Conservation (phyloP, 2,329 filamentous ascomycete genomes). For the Lecanosticta acicola region DNA sequence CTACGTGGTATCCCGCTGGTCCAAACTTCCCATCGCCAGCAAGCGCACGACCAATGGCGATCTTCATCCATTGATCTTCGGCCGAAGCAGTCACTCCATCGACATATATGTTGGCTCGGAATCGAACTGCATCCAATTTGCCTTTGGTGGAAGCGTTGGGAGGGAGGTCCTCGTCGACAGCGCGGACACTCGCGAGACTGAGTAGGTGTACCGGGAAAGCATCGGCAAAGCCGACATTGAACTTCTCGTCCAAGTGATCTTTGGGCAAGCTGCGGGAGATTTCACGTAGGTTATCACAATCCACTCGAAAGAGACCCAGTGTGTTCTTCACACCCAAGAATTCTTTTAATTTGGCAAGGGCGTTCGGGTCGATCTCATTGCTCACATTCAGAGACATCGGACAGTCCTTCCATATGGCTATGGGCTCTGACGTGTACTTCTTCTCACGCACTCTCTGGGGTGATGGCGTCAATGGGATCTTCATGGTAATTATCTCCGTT, state of each 20-base stretch:
- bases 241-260: slow-evolving; percentile 55
- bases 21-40: neutral
- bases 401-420: slow-evolving; percentile 61
- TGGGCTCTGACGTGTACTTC: slow-evolving; percentile 55
- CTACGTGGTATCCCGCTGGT: slow-evolving; percentile 44
- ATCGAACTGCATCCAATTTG: slow-evolving; percentile 57
- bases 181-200: slow-evolving; percentile 58
- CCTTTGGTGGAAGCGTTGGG: slow-evolving; percentile 43
- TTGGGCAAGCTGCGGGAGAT: slow-evolving; percentile 58
- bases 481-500: slow-evolving; percentile 53
- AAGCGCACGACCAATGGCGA: slow-evolving; percentile 41
- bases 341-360: slow-evolving; percentile 57
- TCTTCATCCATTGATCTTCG: slow-evolving; percentile 64
- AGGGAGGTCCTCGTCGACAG: slow-evolving; percentile 54
- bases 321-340: slow-evolving; percentile 63
- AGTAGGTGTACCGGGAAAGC: slow-evolving; percentile 66
- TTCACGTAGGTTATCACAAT: slow-evolving; percentile 49
- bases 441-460: slow-evolving; percentile 52
- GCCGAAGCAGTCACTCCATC: slow-evolving; percentile 59
- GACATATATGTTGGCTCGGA: slow-evolving; percentile 67
- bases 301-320: slow-evolving; percentile 63
- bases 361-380: slow-evolving; percentile 44
- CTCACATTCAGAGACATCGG: slow-evolving; percentile 45
- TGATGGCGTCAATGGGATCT: slow-evolving; percentile 60
- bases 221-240: slow-evolving; percentile 64